Conservation (phyloP, 176 grass and related monocot genomes). For the Oryza glumipatula region DNA sequence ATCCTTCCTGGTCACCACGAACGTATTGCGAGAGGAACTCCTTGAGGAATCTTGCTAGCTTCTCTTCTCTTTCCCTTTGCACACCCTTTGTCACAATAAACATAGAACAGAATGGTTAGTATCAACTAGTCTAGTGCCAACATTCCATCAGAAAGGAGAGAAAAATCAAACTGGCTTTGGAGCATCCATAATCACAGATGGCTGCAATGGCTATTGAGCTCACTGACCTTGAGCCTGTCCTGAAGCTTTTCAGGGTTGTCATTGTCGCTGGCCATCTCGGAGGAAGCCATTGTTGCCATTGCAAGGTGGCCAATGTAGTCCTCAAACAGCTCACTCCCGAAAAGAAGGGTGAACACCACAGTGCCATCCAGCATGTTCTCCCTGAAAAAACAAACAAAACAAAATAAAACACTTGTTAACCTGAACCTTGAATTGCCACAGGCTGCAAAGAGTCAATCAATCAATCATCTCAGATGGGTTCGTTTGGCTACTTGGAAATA, state of each 20-base stretch:
- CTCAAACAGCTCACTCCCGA: conserved; percentile 92
- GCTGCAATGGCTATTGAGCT: not conserved
- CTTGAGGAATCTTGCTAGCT: conserved; percentile 80
- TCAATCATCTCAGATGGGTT: not conserved
- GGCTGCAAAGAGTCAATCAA: not conserved
- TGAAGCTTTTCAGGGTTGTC: conserved; percentile 85
- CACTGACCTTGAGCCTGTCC: conserved; percentile 85
- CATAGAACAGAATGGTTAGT: not conserved
- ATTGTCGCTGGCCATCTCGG: conserved; percentile 66
- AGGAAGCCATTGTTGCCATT: conserved; percentile 95
- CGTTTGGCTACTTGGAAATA: conserved; percentile 61
- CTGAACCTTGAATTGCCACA: not conserved
- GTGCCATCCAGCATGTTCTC: conserved; percentile 92
- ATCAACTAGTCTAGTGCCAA: not conserved
- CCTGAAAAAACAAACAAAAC: conserved; percentile 43
- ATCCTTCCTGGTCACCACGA: conserved; percentile 70
- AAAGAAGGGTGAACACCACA: conserved; percentile 90
- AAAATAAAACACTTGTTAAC: not conserved
- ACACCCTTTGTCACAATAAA: conserved; percentile 60
- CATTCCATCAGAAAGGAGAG: not conserved
- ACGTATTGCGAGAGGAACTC: conserved; percentile 89
- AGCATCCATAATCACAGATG: conserved; percentile 22
- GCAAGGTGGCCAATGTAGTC: conserved; percentile 91
- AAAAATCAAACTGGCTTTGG: not conserved
- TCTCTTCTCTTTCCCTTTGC: conserved; percentile 93